phyloP scores from a whole-genome alignment of 495 filamentous ascomycete species.

The Lasiosphaeriaceae sp. region DNA sequence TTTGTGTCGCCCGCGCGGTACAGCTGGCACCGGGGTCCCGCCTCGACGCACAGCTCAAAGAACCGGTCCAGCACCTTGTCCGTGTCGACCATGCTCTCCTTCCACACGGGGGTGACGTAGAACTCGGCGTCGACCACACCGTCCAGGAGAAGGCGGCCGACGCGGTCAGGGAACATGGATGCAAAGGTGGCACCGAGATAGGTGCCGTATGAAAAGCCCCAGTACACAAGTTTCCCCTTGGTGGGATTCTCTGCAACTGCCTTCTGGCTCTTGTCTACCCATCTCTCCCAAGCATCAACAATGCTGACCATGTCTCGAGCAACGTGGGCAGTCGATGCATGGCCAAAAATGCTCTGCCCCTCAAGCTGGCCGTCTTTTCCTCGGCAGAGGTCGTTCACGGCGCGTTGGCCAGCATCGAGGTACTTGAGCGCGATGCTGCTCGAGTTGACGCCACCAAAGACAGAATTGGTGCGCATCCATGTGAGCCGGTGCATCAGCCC shows the following conservation, averaged over 20 bases:
- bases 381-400: slow-evolving; percentile 34
- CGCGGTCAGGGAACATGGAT: slow-evolving; percentile 39
- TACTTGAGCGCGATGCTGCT: slow-evolving; percentile 31
- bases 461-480: slow-evolving; percentile 9
- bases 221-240: slow-evolving; percentile 49
- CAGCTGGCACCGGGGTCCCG: slow-evolving; percentile 26
- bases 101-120: slow-evolving; percentile 32
- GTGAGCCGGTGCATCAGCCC: slow-evolving; percentile 15
- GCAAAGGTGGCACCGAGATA: slow-evolving; percentile 52
- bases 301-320: slow-evolving; percentile 37
- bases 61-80: slow-evolving; percentile 39
- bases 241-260: slow-evolving; percentile 12
- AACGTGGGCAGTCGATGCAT: slow-evolving; percentile 27
- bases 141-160: slow-evolving; percentile 39
- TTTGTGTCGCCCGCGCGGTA: slow-evolving; percentile 32
- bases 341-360: slow-evolving; percentile 26
- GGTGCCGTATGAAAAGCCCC: slow-evolving; percentile 62
- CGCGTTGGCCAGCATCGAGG: slow-evolving; percentile 24
- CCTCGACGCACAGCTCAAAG: slow-evolving; percentile 35
- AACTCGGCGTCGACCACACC: slow-evolving; percentile 39
- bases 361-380: slow-evolving; percentile 21
- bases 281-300: slow-evolving; percentile 39
- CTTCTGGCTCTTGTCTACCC: slow-evolving; percentile 12
- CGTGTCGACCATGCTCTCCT: slow-evolving; percentile 35
- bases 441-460: slow-evolving; percentile 33